These are phyloP conservation scores for Scopulariopsis brevicaulis DNA, from an alignment of 2,329 filamentous ascomycete genomes.

Conservation along the genomic window DNA sequence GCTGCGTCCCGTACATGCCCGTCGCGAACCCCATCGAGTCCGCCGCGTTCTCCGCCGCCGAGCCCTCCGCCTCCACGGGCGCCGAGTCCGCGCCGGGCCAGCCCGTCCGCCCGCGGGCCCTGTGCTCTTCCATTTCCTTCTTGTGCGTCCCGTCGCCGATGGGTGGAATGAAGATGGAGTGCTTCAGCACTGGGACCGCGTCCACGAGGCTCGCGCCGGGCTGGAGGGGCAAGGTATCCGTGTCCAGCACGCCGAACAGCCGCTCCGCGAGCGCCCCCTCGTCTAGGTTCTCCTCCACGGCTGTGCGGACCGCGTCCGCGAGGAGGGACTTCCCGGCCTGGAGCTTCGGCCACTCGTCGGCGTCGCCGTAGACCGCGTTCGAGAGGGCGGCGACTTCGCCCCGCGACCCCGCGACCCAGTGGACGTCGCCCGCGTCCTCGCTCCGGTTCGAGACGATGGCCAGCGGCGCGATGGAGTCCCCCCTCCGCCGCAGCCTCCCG, in stretches of 20 bases:
- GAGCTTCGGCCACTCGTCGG: slow-evolving; percentile 50
- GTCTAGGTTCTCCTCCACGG: slow-evolving; percentile 19
- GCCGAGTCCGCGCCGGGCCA: slow-evolving; percentile 17
- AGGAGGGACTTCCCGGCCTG: slow-evolving; percentile 36
- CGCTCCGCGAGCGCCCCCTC: slow-evolving; percentile 37
- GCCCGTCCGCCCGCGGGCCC: slow-evolving; percentile 17
- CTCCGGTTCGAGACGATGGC: slow-evolving; percentile 53
- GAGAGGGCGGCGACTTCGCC: slow-evolving; percentile 47
- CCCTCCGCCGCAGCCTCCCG: slow-evolving; percentile 38
- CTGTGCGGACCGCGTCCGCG: slow-evolving; percentile 26
- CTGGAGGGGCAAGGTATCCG: slow-evolving; percentile 38
- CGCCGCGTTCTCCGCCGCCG: slow-evolving; percentile 20
- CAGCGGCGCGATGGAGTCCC: slow-evolving; percentile 30
- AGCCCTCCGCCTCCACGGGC: slow-evolving; percentile 24
- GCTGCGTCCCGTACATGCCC: slow-evolving; percentile 53
- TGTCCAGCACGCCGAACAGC: slow-evolving; percentile 44
- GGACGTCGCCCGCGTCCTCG: slow-evolving; percentile 39
- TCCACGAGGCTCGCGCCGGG: slow-evolving; percentile 33
- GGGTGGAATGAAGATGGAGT: slow-evolving; percentile 50
- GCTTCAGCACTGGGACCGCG: slow-evolving; percentile 38
- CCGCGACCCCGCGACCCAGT: slow-evolving; percentile 41
- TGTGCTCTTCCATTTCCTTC: slow-evolving; percentile 30
- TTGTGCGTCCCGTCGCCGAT: slow-evolving; percentile 38
- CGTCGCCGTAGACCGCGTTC: slow-evolving; percentile 46
- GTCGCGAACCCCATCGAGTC: slow-evolving; percentile 34